Conservation (phyloP, 139 green algal species). For the Chlorella sp. region DNA sequence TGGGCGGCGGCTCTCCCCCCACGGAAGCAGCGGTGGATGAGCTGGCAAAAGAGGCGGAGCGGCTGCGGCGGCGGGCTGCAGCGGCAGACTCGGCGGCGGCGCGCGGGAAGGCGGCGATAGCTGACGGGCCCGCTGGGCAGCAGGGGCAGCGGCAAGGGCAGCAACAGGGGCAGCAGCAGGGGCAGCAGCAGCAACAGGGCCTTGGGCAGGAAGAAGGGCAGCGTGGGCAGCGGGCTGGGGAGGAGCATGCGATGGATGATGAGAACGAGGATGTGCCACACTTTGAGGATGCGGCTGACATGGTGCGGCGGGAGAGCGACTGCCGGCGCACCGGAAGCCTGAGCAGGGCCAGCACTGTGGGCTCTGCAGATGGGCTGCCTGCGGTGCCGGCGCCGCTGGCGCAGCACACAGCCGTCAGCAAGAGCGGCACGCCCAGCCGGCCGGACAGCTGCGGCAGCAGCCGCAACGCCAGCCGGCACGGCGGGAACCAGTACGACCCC, state of each 20-base stretch:
- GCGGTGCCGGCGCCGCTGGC: background rate
- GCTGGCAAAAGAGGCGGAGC: background rate
- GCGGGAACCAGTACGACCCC: background rate
- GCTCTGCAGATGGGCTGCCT: background rate
- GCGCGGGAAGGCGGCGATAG: background rate
- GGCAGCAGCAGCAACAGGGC: no score
- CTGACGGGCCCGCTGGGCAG: background rate
- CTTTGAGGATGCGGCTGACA: constrained; percentile 18
- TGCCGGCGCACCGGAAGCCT: background rate
- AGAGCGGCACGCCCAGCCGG: background rate
- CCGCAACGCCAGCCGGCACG: background rate
- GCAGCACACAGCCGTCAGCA: no score
- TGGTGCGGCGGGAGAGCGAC: background rate
- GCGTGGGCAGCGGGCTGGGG: no score
- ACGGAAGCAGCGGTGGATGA: background rate
- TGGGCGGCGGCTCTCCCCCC: background rate
- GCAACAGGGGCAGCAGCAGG: background rate
- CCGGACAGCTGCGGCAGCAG: background rate
- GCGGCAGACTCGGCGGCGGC: background rate
- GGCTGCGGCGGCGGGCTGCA: background rate
- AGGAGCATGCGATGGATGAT: background rate
- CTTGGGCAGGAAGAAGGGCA: background rate
- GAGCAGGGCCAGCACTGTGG: background rate
- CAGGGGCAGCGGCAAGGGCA: constrained; percentile 6
- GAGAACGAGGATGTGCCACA: background rate